These are phyloP conservation scores for Veloporphyrellus conicus DNA, from an alignment of 1,284 basidiomycete genomes.

Conservation along the genomic window DNA sequence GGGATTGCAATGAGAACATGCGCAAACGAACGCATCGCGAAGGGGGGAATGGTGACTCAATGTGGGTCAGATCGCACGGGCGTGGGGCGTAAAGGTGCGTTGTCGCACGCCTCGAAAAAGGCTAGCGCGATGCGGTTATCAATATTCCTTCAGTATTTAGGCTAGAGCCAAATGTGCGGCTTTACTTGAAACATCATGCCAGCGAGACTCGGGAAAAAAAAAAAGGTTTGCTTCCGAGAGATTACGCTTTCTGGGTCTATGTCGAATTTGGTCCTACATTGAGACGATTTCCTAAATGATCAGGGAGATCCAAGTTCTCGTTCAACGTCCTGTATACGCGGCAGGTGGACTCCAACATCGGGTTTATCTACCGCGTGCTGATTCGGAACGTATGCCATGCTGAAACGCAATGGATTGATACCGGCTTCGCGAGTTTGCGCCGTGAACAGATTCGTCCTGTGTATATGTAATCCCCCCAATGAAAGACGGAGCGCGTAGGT, in stretches of 20 bases:
- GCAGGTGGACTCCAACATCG: neutral
- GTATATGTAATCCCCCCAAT: neutral
- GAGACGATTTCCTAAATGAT: neutral
- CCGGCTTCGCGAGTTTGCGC: constrained; percentile 51
- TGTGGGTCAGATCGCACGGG: constrained; percentile 4
- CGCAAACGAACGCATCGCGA: neutral
- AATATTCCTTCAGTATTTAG: neutral
- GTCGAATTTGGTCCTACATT: neutral
- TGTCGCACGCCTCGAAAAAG: neutral
- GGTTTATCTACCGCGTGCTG: neutral
- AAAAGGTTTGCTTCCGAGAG: neutral
- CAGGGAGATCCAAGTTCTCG: neutral
- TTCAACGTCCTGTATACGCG: constrained; percentile 2
- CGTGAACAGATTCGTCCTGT: constrained; percentile 60
- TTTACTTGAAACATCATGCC: neutral
- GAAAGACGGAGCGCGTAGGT: neutral
- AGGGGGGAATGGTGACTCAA: neutral
- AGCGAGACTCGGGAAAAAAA: too few relatives aligned
- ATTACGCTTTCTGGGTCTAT: neutral
- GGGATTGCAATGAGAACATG: neutral
- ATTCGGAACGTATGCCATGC: neutral
- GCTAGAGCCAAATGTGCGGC: neutral
- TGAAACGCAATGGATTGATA: constrained; percentile 47
- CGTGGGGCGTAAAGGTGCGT: neutral
- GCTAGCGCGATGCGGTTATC: neutral